Evolutionary conservation across 139 green algal genomes (phyloP), one percentile per base, ranked within the genome.

Genomic region (Diplosphaera chodatii): DNA sequence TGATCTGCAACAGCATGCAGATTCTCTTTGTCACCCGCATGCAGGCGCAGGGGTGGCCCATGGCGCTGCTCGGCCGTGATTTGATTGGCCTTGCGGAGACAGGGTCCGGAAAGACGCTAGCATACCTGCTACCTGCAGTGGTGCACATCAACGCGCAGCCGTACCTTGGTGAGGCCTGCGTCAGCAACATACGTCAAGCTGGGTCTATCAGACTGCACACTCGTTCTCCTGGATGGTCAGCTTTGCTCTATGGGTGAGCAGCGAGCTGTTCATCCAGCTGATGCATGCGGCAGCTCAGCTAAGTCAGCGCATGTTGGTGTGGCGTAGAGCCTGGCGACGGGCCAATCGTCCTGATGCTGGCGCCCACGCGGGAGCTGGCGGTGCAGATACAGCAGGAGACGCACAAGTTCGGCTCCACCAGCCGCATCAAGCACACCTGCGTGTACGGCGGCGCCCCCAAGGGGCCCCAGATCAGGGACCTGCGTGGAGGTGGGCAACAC

Each of bases 61-160:
- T 96, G 88, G 90, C 90, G 0, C 79, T 96, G 72, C 66, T 91
- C 67, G 92, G 92, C 1, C 74, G 90, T 15, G 92, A 97, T 80
- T 77, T 96, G 23, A 84, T 97, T 1, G 75, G 89, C 29, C 79
- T 97, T 30, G 92, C 92, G 1, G 90, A 97, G 77, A 97, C 92
- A 34, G 92, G 92, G 2, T 92, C 83, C 23, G 92, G 92, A 63
- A 97, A 97, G 75, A 97, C 92, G 1, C 75, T 96, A 18, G 89
- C 91, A 20, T 97, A 95, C 72, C 81, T 96, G 40, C 83, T 97
- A 41, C 92, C 92, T 15, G 90, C 88, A 3, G 77, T 97, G 16
- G 88, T 96, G 33, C 92, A 97, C 83, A 95, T 95, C 82, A 98
- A 97, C 73, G 93, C 93, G 3, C 93, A 96, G 83, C 91, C 48